Percentiles rank a stretch among this genome's conserved stretches.
Evolutionary conservation across 495 filamentous ascomycete genomes (phyloP).

Genomic region (Penicillium pulvis): DNA sequence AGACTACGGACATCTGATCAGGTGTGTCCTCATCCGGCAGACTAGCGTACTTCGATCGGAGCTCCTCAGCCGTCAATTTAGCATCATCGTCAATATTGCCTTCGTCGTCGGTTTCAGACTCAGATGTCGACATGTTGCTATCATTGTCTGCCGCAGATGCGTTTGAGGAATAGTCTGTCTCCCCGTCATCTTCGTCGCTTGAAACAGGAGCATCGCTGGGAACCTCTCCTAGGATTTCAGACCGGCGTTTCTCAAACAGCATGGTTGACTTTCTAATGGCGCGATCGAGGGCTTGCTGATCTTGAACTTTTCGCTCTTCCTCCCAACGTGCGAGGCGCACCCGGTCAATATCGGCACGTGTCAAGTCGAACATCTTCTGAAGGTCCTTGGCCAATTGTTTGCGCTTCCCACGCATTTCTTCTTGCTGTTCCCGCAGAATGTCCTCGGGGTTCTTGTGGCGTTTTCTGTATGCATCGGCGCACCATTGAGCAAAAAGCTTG

Average conservation of each 20-base stretch:
- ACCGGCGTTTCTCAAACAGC: slow-evolving; percentile 56
- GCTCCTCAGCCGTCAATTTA: slow-evolving; percentile 74
- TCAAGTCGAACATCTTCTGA: slow-evolving; percentile 75
- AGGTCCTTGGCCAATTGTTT: slow-evolving; percentile 71
- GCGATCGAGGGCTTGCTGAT: slow-evolving; percentile 80
- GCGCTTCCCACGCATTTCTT: slow-evolving; percentile 58
- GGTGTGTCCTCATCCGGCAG: slow-evolving; percentile 44
- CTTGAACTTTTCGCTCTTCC: slow-evolving; percentile 76
- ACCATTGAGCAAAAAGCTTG: slow-evolving; percentile 47
- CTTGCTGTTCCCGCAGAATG: slow-evolving; percentile 50
- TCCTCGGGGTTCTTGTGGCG: slow-evolving; percentile 48
- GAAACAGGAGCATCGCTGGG: slow-evolving; percentile 44
- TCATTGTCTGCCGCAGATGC: slow-evolving; percentile 53
- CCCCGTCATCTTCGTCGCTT: slow-evolving; percentile 53
- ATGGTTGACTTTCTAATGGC: slow-evolving; percentile 71
- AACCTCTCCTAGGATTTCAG: slow-evolving; percentile 52
- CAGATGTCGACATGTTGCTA: slow-evolving; percentile 68
- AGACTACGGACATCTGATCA: slow-evolving; percentile 32
- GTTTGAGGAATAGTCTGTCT: slow-evolving; percentile 42
- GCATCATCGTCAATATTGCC: slow-evolving; percentile 65
- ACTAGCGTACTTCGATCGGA: slow-evolving; percentile 76
- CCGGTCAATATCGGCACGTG: slow-evolving; percentile 73
- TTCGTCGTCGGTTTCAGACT: slow-evolving; percentile 46
- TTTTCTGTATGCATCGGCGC: slow-evolving; percentile 49
- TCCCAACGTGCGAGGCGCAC: slow-evolving; percentile 76